Percentiles rank a stretch among this genome's conserved stretches.
phyloP scores from a whole-genome alignment of 257 asterid species.

The Thymus quinquecostatus region DNA sequence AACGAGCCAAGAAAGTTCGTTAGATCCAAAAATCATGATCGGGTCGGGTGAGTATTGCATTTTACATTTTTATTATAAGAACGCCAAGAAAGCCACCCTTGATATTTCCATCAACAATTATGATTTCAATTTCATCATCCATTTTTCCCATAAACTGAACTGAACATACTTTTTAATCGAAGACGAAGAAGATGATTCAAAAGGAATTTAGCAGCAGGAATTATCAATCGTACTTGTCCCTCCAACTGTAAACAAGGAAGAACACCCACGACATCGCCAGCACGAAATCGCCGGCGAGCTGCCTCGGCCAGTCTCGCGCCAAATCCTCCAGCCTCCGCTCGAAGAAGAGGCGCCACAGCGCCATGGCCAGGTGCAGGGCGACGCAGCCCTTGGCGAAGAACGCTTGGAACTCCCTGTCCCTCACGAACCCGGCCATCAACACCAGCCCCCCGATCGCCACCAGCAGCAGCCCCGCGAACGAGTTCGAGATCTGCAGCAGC shows the following conservation, averaged over 20 bases:
- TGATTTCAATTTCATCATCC: no score
- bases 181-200: no score
- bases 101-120: no score
- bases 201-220: no score
- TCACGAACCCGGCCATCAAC: conserved; percentile 72
- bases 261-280: conserved; percentile 72
- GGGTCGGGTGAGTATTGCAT: no score
- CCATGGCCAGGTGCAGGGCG: conserved; percentile 57
- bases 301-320: conserved; percentile 72
- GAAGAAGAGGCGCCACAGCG: conserved; percentile 65
- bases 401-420: conserved; percentile 68
- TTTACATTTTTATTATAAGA: no score
- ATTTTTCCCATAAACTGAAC: no score
- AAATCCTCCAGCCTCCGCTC: conserved; percentile 73
- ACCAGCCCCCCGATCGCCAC: conserved; percentile 55
- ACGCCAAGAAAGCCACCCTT: no score
- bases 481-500: conserved; percentile 56
- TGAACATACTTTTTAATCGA: no score
- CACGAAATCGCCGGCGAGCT: conserved; percentile 62
- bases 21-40: no score
- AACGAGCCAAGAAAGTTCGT: no score
- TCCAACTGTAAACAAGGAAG: conserved; percentile 64
- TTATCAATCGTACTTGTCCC: conserved; percentile 63
- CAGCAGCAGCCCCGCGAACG: conserved; percentile 66
- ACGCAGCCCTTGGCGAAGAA: conserved; percentile 66